These are phyloP conservation scores for Wakefieldia striispora DNA, from an alignment of 768 basidiomycete genomes.

Conservation along the genomic window DNA sequence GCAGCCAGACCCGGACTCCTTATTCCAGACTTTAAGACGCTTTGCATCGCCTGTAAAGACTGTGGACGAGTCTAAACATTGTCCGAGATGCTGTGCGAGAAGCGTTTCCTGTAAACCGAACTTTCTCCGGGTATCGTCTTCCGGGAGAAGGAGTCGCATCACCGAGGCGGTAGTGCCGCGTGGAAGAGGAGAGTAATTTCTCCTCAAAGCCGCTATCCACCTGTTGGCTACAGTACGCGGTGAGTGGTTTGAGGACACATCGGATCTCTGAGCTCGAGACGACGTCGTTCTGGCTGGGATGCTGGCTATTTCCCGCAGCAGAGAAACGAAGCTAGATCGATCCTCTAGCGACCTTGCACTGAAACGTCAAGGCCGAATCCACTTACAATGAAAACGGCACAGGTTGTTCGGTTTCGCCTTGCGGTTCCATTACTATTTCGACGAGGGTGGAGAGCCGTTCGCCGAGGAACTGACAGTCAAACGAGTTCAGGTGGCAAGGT, in stretches of 20 bases:
- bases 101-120: conserved; percentile 71
- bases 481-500: too few relatives aligned
- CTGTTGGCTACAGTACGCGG: conserved; percentile 39
- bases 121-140: conserved; percentile 68
- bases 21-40: conserved; percentile 39
- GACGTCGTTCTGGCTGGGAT: conserved; percentile 20
- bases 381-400: conserved; percentile 48
- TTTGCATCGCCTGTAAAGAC: conserved; percentile 24
- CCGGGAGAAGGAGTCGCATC: conserved; percentile 81
- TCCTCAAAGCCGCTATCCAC: conserved; percentile 46
- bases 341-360: conserved; percentile 1
- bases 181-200: conserved; percentile 47
- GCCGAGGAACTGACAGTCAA: background rate
- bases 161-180: conserved; percentile 54
- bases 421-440: conserved; percentile 13
- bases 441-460: background rate
- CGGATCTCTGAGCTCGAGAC: conserved; percentile 9
- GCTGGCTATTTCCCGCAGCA: conserved; percentile 46
- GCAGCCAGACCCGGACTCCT: conserved; percentile 53
- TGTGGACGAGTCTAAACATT: conserved; percentile 43
- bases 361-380: background rate
- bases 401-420: conserved; percentile 6
- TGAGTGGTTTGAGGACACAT: conserved; percentile 23
- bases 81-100: conserved; percentile 51
- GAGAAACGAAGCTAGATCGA: conserved; percentile 44